These are phyloP conservation scores for Nicotiana obtusifolia DNA, from an alignment of 257 asterid species.

Conservation along the genomic window DNA sequence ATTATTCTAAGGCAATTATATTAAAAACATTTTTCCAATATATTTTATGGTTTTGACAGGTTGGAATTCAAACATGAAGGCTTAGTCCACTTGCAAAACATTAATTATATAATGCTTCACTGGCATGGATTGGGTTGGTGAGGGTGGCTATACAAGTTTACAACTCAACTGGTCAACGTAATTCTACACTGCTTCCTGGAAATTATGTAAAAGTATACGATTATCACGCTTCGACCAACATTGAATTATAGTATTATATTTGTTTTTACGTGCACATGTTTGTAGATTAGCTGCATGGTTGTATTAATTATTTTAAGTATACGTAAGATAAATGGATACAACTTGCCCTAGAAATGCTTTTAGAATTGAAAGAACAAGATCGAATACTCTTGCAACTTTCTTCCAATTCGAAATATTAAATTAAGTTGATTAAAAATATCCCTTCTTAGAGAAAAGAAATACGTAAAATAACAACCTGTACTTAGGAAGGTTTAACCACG, in stretches of 20 bases:
- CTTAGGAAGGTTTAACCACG: background rate
- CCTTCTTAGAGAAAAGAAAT: background rate
- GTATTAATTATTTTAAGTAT: no score
- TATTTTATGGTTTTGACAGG: no score
- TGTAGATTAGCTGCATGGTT: background rate
- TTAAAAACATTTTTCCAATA: no score
- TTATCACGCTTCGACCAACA: no score
- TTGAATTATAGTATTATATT: no score
- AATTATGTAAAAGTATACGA: background rate
- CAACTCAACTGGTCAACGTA: background rate
- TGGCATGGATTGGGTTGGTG: background rate
- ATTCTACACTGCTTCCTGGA: background rate
- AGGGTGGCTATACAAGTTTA: background rate
- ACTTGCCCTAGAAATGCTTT: background rate
- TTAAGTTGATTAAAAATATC: background rate
- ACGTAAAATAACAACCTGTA: background rate
- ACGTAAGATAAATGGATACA: background rate
- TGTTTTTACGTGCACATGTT: background rate
- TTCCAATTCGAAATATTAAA: background rate
- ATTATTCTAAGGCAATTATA: background rate
- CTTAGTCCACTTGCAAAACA: background rate
- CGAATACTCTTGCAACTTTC: background rate
- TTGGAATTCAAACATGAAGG: background rate
- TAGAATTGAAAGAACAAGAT: background rate
- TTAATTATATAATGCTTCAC: background rate